phyloP scores from a whole-genome alignment of 805 yeast species.

The Nematodospora valgi region DNA sequence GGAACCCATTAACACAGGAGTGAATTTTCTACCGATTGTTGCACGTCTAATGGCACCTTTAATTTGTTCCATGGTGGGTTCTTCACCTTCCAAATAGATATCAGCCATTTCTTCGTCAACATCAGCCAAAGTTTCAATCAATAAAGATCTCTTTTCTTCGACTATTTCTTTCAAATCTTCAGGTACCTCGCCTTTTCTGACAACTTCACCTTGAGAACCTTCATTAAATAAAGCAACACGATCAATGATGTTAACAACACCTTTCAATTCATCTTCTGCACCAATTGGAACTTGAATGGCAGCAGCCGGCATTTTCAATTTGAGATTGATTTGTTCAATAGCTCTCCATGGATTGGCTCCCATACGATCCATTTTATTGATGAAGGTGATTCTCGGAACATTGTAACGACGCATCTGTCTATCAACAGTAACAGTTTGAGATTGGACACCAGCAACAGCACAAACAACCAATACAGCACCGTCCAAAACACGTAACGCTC shows the following conservation, averaged over 20 bases:
- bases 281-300: conserved; percentile 99
- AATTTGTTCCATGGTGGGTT: conserved; percentile 81
- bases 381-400: conserved; percentile 93
- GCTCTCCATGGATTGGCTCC: conserved; percentile 97
- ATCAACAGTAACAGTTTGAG: conserved; percentile 97
- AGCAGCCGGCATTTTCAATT: conserved; percentile 91
- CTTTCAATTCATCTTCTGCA: conserved; percentile 76
- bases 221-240: conserved; percentile 85
- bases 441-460: conserved; percentile 98
- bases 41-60: conserved; percentile 89
- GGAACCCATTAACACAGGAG: conserved; percentile 99
- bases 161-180: conserved; percentile 76
- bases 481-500: conserved; percentile 96
- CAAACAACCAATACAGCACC: conserved; percentile 98
- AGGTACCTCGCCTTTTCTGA: conserved; percentile 65
- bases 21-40: conserved; percentile 91
- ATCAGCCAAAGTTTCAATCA: conserved; percentile 94
- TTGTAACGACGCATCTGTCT: conserved; percentile 98
- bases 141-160: conserved; percentile 80
- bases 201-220: conserved; percentile 83
- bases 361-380: conserved; percentile 99
- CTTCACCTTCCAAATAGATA: conserved; percentile 82
- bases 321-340: conserved; percentile 82
- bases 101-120: conserved; percentile 98
- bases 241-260: conserved; percentile 89